Conservation (phyloP, 148 eudicot species). For the Vaccinium macrocarpon region DNA sequence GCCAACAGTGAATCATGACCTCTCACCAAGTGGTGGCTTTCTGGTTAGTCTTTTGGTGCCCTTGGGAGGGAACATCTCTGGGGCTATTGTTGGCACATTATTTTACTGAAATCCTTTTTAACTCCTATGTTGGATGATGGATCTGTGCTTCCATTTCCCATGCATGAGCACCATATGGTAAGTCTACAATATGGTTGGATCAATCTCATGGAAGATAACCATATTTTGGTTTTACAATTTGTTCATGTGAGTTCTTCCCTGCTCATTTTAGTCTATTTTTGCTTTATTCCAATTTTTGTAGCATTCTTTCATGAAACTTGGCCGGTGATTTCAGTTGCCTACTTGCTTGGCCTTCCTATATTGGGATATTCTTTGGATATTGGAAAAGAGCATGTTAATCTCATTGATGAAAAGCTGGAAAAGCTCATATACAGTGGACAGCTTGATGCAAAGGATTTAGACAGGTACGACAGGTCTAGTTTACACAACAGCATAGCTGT, state of each 20-base stretch:
- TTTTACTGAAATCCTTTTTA: not conserved
- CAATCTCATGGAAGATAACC: not conserved
- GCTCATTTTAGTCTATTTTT: not conserved
- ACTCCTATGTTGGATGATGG: not conserved
- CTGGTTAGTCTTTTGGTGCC: conserved; percentile 4
- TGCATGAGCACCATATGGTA: not conserved
- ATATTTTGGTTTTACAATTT: not conserved
- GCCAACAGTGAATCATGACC: not conserved
- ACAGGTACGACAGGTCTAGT: conserved; percentile 52
- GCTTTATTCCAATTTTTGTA: not conserved
- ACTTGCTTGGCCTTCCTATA: conserved; percentile 90
- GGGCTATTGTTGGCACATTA: not conserved
- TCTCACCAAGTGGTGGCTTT: not conserved
- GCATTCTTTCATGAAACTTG: conserved; percentile 10
- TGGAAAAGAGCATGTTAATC: conserved; percentile 95
- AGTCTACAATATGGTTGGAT: not conserved
- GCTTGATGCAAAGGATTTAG: conserved; percentile 87
- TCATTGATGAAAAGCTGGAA: conserved; percentile 76
- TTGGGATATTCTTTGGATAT: conserved; percentile 88
- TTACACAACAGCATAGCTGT: not conserved
- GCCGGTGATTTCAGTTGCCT: conserved; percentile 56
- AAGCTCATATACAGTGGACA: conserved; percentile 91
- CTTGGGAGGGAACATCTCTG: not conserved
- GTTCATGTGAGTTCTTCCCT: not conserved
- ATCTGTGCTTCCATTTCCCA: not conserved